Evolutionary conservation across 805 yeast species (phyloP).

Genomic region (Sugiyamaella smithiae): DNA sequence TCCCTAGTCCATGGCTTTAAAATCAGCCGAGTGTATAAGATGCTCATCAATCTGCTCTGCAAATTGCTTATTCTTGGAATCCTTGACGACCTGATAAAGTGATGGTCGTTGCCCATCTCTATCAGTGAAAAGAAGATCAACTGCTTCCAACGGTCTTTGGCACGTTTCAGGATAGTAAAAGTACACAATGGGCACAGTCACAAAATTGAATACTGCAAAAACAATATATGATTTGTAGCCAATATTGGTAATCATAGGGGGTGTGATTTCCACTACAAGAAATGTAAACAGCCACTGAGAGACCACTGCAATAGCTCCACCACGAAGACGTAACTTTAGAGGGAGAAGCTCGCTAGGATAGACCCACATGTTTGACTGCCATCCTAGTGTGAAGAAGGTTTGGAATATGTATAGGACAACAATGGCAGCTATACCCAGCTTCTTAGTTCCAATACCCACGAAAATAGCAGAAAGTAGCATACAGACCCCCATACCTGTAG

Average conservation of each 20-base stretch:
- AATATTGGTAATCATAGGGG: slow-evolving; percentile 68
- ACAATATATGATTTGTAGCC: slow-evolving; percentile 75
- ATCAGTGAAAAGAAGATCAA: slow-evolving; percentile 83
- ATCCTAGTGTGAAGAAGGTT: slow-evolving; percentile 75
- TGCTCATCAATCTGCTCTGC: neutral
- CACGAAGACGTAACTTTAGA: slow-evolving; percentile 74
- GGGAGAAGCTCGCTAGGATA: slow-evolving; percentile 83
- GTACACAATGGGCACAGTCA: slow-evolving; percentile 65
- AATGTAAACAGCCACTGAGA: slow-evolving; percentile 89
- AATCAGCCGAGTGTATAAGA: neutral
- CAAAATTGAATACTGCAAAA: slow-evolving; percentile 69
- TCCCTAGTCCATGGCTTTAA: neutral
- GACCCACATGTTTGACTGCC: slow-evolving; percentile 91
- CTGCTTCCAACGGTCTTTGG: slow-evolving; percentile 81
- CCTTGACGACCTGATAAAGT: neutral
- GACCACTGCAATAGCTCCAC: slow-evolving; percentile 83
- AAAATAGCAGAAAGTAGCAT: slow-evolving; percentile 9
- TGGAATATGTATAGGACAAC: slow-evolving; percentile 67
- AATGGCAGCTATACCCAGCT: slow-evolving; percentile 16
- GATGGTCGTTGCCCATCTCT: slow-evolving; percentile 24
- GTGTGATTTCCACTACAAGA: slow-evolving; percentile 85
- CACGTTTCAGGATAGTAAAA: slow-evolving; percentile 74
- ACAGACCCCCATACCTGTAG: slow-evolving; percentile 49
- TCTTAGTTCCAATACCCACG: neutral
- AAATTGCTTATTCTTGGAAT: neutral